phyloP scores from a whole-genome alignment of 495 filamentous ascomycete genomes.

The Daldinia decipiens region DNA sequence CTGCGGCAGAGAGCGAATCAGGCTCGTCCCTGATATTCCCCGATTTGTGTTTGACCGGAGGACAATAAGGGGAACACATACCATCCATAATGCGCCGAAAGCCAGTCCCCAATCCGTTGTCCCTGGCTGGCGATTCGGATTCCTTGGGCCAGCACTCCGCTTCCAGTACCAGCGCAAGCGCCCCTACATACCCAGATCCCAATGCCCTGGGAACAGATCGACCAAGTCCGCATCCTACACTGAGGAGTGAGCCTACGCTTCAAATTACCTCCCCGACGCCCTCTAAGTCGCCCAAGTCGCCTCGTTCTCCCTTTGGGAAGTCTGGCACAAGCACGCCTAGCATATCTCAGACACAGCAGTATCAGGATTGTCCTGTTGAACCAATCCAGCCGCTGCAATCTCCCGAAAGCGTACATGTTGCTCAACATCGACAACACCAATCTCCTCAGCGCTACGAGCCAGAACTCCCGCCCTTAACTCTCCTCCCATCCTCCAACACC shows the following conservation, averaged over 20 bases:
- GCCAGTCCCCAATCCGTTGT: constrained; percentile 63
- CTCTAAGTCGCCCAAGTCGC: constrained; percentile 61
- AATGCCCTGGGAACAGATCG: constrained; percentile 36
- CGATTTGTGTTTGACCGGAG: constrained; percentile 41
- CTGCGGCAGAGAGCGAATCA: constrained; percentile 52
- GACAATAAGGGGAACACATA: constrained; percentile 41
- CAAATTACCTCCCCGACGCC: constrained; percentile 51
- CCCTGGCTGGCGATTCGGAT: constrained; percentile 52
- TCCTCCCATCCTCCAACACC: constrained; percentile 31
- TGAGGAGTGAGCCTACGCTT: constrained; percentile 45
- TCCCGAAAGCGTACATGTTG: constrained; percentile 51
- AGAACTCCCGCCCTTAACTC: constrained; percentile 38
- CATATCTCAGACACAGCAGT: constrained; percentile 39
- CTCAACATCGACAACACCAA: constrained; percentile 43
- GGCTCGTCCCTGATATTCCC: constrained; percentile 48
- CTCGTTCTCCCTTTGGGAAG: constrained; percentile 61
- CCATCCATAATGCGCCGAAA: constrained; percentile 62
- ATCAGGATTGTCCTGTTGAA: constrained; percentile 46
- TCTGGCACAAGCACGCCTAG: constrained; percentile 46
- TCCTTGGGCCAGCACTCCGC: constrained; percentile 49
- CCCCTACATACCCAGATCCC: constrained; percentile 39
- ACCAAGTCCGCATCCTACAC: constrained; percentile 41
- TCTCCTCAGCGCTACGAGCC: constrained; percentile 39
- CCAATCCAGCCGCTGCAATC: constrained; percentile 49
- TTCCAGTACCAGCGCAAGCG: constrained; percentile 40